These are phyloP conservation scores for Solanum pennellii DNA, from an alignment of 257 asterid species.

Conservation along the genomic window DNA sequence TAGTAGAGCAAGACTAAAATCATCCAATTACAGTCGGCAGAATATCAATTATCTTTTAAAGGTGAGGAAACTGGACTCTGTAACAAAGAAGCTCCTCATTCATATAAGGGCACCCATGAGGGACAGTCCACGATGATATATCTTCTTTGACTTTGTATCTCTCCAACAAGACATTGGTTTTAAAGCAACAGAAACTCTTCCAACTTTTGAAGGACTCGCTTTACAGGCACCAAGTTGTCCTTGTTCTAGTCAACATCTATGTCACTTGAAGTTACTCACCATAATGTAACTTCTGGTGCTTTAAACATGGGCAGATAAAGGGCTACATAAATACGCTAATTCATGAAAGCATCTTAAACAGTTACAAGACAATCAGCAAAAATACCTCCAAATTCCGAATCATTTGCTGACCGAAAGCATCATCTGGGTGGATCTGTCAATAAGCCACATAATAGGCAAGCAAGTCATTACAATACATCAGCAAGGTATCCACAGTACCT, in stretches of 20 bases:
- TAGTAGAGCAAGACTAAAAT: not conserved
- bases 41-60: not conserved
- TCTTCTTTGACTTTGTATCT: not conserved
- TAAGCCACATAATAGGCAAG: not conserved
- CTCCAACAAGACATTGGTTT: not conserved
- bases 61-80: not conserved
- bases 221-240: not conserved
- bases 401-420: conserved; percentile 99
- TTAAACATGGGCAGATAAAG: not conserved
- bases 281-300: not conserved
- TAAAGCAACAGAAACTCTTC: not conserved
- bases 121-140: not conserved
- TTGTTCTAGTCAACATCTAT: not conserved
- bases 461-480: not conserved
- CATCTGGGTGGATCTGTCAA: conserved; percentile 85
- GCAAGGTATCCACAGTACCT: not conserved
- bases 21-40: not conserved
- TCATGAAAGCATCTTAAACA: not conserved
- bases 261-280: not conserved
- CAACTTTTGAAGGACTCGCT: not conserved
- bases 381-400: conserved; percentile 89
- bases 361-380: not conserved
- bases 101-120: not conserved
- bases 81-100: not conserved
- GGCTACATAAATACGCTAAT: not conserved